A percentile compares a stretch with the other conserved stretches of the same genome.
These are phyloP conservation scores for Inga laurina DNA, from an alignment of 306 rosid genomes.

Conservation along the genomic window DNA sequence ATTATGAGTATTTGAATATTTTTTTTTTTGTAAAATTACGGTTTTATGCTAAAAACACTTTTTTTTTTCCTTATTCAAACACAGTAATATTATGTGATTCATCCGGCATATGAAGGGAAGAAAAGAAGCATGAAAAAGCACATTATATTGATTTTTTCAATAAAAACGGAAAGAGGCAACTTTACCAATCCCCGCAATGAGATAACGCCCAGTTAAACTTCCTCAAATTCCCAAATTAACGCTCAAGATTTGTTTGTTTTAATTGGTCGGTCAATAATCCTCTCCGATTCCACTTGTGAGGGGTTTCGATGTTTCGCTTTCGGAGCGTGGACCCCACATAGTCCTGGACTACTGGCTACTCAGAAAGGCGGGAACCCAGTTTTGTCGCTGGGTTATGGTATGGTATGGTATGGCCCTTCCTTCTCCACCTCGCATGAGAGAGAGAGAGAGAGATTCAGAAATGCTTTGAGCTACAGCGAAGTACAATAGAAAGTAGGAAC, in stretches of 20 bases:
- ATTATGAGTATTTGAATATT: too few relatives aligned
- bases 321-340: constrained; percentile 59
- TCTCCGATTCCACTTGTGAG: constrained; percentile 36
- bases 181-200: constrained; percentile 20
- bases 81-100: too few relatives aligned
- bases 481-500: background rate
- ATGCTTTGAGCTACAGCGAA: background rate
- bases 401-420: background rate
- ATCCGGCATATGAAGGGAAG: too few relatives aligned
- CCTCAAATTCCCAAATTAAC: constrained; percentile 51
- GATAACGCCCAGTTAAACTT: background rate
- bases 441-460: constrained; percentile 32
- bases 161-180: background rate
- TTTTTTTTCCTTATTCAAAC: too few relatives aligned
- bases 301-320: constrained; percentile 70
- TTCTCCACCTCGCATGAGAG: constrained; percentile 10
- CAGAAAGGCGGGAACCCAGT: constrained; percentile 90
- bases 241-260: background rate
- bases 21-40: too few relatives aligned
- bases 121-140: too few relatives aligned
- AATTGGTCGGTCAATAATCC: constrained; percentile 28
- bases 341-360: constrained; percentile 43
- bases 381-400: constrained; percentile 55
- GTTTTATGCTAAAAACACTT: too few relatives aligned
- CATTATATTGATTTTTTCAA: too few relatives aligned